Conservation (phyloP, 2,329 filamentous ascomycete genomes). For the Xylaria sp. region DNA sequence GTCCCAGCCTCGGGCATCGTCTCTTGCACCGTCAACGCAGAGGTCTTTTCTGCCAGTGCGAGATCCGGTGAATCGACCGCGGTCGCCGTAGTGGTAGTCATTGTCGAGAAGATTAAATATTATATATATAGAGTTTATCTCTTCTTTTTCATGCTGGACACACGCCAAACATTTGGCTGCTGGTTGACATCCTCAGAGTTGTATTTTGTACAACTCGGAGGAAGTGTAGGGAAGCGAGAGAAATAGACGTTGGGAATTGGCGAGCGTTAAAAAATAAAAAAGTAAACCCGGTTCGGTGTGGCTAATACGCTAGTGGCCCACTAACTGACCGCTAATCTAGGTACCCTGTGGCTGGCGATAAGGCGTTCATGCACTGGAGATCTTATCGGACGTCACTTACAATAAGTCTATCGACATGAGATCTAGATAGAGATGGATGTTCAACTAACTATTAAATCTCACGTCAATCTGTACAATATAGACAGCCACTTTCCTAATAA, state of each 20-base stretch:
- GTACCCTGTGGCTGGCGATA: slow-evolving; percentile 24
- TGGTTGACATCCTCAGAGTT: slow-evolving; percentile 41
- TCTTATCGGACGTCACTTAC: slow-evolving; percentile 33
- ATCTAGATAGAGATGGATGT: too few species aligned
- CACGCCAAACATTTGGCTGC: slow-evolving; percentile 29
- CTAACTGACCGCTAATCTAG: slow-evolving; percentile 15
- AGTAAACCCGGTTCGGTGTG: slow-evolving; percentile 14
- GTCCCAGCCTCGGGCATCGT: slow-evolving; percentile 22
- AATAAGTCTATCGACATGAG: too few species aligned
- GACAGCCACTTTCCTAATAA: background rate
- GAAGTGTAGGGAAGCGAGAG: slow-evolving; percentile 20
- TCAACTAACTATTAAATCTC: background rate
- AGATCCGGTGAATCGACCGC: slow-evolving; percentile 40
- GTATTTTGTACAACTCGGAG: slow-evolving; percentile 30
- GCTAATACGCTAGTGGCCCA: slow-evolving; percentile 22
- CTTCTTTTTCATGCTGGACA: slow-evolving; percentile 16
- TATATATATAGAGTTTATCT: slow-evolving; percentile 15
- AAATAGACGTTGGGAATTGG: slow-evolving; percentile 17
- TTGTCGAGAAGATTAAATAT: slow-evolving; percentile 31
- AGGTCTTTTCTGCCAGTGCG: slow-evolving; percentile 45
- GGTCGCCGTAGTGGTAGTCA: slow-evolving; percentile 39
- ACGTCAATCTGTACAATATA: slow-evolving; percentile 17
- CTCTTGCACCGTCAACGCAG: slow-evolving; percentile 47
- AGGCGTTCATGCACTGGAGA: slow-evolving; percentile 23
- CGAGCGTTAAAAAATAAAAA: background rate